phyloP scores from a whole-genome alignment of 768 basidiomycete genomes.

The Phylloporus sp. region DNA sequence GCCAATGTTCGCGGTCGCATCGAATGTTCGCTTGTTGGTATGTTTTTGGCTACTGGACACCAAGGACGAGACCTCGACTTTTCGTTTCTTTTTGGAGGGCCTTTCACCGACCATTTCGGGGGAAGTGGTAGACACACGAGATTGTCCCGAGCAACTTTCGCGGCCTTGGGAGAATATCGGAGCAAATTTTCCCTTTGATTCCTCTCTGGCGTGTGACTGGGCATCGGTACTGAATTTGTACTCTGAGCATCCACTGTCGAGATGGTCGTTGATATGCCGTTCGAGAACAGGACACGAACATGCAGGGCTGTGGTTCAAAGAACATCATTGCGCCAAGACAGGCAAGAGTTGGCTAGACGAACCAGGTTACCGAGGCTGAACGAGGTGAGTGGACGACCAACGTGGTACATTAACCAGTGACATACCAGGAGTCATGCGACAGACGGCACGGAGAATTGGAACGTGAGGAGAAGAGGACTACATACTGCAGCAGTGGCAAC shows the following conservation, averaged over 20 bases:
- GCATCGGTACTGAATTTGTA: conserved; percentile 2
- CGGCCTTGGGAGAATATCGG: conserved; percentile 37
- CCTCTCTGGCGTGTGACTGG: conserved; percentile 9
- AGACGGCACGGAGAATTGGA: background rate
- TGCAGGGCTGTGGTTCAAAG: conserved; percentile 38
- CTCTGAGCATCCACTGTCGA: conserved; percentile 44
- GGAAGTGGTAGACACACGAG: conserved; percentile 9
- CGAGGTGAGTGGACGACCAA: background rate
- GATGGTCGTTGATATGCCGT: conserved; percentile 44
- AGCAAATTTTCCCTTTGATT: conserved; percentile 31
- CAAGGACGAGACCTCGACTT: conserved; percentile 12
- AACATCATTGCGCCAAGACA: background rate
- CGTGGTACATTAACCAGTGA: background rate
- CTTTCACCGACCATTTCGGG: conserved; percentile 7
- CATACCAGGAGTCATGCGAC: conserved; percentile 18
- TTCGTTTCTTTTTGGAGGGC: conserved; percentile 30
- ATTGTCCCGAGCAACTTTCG: conserved; percentile 3
- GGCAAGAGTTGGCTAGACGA: conserved; percentile 6
- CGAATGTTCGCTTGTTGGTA: conserved; percentile 17
- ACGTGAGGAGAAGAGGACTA: background rate
- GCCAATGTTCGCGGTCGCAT: conserved; percentile 26
- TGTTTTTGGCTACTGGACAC: conserved; percentile 17
- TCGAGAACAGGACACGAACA: conserved; percentile 41
- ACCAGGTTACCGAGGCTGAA: conserved; percentile 22
- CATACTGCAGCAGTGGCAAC: too few species aligned